These are phyloP conservation scores for Dipodascus albidus DNA, from an alignment of 805 yeast species.

Conservation along the genomic window DNA sequence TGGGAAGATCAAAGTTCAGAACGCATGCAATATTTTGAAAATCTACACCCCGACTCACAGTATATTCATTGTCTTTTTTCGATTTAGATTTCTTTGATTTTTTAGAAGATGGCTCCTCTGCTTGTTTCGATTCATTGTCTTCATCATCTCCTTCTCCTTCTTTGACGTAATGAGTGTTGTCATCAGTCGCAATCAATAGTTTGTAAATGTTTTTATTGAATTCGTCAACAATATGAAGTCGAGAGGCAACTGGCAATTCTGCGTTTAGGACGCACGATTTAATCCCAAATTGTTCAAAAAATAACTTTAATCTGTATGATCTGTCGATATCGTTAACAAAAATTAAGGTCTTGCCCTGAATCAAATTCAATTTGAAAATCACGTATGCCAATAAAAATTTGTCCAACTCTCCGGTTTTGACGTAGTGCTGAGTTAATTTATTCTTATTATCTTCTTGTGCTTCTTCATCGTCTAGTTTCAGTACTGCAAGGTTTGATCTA, in stretches of 20 bases:
- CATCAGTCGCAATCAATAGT: constrained; percentile 90
- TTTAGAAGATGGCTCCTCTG: constrained; percentile 18
- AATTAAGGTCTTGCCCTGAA: constrained; percentile 81
- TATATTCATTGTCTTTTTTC: constrained; percentile 24
- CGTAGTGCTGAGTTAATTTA: constrained; percentile 74
- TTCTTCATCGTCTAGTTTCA: constrained; percentile 66
- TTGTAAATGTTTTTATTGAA: constrained; percentile 83
- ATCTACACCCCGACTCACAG: constrained; percentile 95
- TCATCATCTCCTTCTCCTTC: constrained; percentile 35
- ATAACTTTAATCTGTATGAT: constrained; percentile 84
- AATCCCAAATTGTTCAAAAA: constrained; percentile 89
- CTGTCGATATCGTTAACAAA: constrained; percentile 93
- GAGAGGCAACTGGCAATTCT: constrained; percentile 84
- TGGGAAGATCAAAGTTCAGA: constrained; percentile 86
- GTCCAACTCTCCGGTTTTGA: constrained; percentile 78
- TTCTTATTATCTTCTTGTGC: constrained; percentile 30
- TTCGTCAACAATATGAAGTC: constrained; percentile 91
- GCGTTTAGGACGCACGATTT: constrained; percentile 80
- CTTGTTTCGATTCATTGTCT: constrained; percentile 36
- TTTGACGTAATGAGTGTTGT: constrained; percentile 33
- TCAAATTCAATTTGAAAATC: constrained; percentile 74
- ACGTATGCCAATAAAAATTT: constrained; percentile 86
- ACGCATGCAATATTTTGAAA: constrained; percentile 95
- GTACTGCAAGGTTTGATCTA: constrained; percentile 62
- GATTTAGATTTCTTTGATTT: background rate